Percentiles rank a stretch among this genome's conserved stretches.
Conservation (phyloP, 163 green algal species). For the Volvox carteri region DNA sequence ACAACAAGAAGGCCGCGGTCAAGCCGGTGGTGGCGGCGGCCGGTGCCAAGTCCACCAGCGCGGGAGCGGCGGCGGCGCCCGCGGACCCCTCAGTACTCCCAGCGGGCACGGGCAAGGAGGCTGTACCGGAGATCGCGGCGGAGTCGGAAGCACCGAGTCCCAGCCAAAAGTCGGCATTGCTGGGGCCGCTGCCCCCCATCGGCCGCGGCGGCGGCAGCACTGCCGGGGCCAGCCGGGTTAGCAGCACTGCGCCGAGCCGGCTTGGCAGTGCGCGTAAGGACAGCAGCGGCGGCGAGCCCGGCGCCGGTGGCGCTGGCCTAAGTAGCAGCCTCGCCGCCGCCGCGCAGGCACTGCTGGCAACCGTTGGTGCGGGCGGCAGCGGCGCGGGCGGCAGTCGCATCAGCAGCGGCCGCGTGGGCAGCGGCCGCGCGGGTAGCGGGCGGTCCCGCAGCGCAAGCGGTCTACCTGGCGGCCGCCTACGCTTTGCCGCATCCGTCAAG, state of each 20-base stretch:
- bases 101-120: background rate
- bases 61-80: background rate
- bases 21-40: background rate
- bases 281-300: background rate
- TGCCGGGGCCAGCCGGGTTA: background rate
- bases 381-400: background rate
- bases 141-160: background rate
- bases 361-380: background rate
- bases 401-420: background rate
- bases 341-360: conserved; percentile 13
- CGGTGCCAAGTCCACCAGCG: background rate
- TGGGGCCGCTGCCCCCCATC: conserved; percentile 3
- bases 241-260: background rate
- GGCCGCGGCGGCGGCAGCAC: background rate
- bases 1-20: background rate
- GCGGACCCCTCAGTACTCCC: background rate
- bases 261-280: conserved; percentile 8
- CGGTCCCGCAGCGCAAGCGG: conserved; percentile 22
- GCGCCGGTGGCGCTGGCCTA: background rate
- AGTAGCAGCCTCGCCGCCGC: conserved; percentile 9
- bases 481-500: conserved; percentile 17
- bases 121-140: background rate
- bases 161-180: background rate
- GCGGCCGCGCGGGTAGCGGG: background rate
- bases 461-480: conserved; percentile 9